Conservation (phyloP, 768 basidiomycete genomes). For the Lyophyllum decastes region DNA sequence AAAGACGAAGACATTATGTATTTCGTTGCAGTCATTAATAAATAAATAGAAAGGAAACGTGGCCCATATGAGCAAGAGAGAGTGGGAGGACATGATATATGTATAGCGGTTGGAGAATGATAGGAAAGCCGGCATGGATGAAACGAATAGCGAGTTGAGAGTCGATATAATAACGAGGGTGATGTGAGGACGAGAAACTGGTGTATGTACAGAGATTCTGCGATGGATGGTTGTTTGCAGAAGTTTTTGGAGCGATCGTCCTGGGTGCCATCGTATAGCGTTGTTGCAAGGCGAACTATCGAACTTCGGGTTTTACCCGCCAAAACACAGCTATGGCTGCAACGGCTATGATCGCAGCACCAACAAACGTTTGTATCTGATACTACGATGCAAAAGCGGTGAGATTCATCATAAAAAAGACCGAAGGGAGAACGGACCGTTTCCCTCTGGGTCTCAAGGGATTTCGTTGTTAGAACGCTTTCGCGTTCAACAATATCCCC, state of each 20-base stretch:
- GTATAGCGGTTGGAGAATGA: neutral
- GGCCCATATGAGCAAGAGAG: constrained; percentile 2
- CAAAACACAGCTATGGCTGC: constrained; percentile 75
- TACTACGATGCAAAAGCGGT: constrained; percentile 23
- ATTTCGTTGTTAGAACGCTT: neutral
- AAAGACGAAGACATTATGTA: neutral
- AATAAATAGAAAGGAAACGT: constrained; percentile 6
- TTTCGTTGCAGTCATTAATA: constrained; percentile 12
- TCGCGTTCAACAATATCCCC: constrained; percentile 10
- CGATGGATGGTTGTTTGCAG: constrained; percentile 2
- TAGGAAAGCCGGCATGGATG: constrained; percentile 1
- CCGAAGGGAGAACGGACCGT: constrained; percentile 14
- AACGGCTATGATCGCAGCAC: constrained; percentile 64
- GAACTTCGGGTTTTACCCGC: constrained; percentile 54
- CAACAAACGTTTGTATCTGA: constrained; percentile 58
- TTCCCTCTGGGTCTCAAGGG: constrained; percentile 7
- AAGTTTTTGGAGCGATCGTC: constrained; percentile 5
- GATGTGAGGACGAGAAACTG: neutral
- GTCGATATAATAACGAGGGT: neutral
- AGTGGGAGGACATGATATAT: neutral
- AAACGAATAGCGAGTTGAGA: neutral
- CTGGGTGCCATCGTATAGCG: neutral
- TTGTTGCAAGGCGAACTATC: neutral
- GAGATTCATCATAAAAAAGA: neutral
- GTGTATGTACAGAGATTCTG: constrained; percentile 9